phyloP scores from a whole-genome alignment of 257 asterid species.

The Nemophila menziesii region DNA sequence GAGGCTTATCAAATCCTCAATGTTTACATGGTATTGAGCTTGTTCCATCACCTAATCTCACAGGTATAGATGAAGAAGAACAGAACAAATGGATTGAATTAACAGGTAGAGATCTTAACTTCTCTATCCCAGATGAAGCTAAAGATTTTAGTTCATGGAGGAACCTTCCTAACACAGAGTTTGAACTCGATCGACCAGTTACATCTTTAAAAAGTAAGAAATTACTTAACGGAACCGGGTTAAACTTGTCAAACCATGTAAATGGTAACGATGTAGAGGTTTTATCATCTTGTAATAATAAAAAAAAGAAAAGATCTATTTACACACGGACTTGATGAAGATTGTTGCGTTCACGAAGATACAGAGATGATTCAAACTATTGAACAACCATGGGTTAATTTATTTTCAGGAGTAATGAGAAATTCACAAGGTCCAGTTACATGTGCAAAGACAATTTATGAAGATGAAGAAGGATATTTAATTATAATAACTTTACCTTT shows the following conservation, averaged over 20 bases:
- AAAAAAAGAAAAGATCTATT: slow-evolving; percentile 2
- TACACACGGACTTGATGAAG: neutral
- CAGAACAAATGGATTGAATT: slow-evolving; percentile 2
- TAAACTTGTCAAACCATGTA: slow-evolving; percentile 4
- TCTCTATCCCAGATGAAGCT: neutral
- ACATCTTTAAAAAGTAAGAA: slow-evolving; percentile 1
- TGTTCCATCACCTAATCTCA: slow-evolving; percentile 3
- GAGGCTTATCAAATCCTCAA: slow-evolving; percentile 3
- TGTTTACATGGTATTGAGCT: slow-evolving; percentile 4
- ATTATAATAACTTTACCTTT: slow-evolving; percentile 12
- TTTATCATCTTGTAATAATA: neutral
- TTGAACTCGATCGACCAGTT: slow-evolving; percentile 2
- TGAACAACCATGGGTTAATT: slow-evolving; percentile 8
- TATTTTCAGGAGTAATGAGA: slow-evolving; percentile 10
- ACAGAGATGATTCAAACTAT: neutral
- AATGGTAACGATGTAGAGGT: neutral
- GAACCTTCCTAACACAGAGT: slow-evolving; percentile 3
- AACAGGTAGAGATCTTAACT: slow-evolving; percentile 3
- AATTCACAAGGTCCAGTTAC: slow-evolving; percentile 12
- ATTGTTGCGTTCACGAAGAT: slow-evolving; percentile 2
- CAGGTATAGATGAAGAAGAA: slow-evolving; percentile 5
- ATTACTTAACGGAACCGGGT: slow-evolving; percentile 1
- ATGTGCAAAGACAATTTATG: slow-evolving; percentile 14
- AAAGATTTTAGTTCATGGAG: slow-evolving; percentile 5
- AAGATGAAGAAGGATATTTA: slow-evolving; percentile 10